Conservation (phyloP, 2,329 filamentous ascomycete genomes). For the Aureobasidium sp. region DNA sequence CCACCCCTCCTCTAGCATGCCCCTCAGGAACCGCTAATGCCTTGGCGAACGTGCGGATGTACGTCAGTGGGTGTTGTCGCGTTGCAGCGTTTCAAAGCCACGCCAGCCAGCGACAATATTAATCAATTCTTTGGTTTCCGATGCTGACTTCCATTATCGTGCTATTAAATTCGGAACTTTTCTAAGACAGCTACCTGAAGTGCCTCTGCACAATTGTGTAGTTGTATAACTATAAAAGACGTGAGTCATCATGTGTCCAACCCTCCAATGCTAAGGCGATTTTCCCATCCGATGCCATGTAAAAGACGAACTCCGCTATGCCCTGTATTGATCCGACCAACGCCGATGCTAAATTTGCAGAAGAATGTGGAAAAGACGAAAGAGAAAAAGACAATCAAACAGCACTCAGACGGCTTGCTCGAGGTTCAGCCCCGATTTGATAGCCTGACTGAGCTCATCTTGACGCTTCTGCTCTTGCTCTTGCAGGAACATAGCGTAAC, state of each 20-base stretch:
- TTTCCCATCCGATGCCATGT: slow-evolving; percentile 15
- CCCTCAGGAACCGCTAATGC: slow-evolving; percentile 6
- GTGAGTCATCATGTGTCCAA: slow-evolving; percentile 5
- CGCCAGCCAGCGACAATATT: not conserved
- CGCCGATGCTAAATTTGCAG: slow-evolving; percentile 37
- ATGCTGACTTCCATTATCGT: not conserved
- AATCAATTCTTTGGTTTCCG: not conserved
- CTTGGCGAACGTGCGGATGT: slow-evolving; percentile 8
- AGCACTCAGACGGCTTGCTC: slow-evolving; percentile 22
- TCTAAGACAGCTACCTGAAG: not conserved
- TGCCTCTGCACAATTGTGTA: not conserved
- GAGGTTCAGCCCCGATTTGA: slow-evolving; percentile 29
- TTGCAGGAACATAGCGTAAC: slow-evolving; percentile 78
- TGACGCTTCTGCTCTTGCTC: slow-evolving; percentile 66
- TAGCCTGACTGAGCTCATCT: slow-evolving; percentile 40
- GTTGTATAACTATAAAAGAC: not conserved
- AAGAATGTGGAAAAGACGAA: slow-evolving; percentile 16
- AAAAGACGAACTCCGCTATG: slow-evolving; percentile 5
- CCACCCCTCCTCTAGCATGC: slow-evolving; percentile 6
- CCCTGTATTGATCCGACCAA: slow-evolving; percentile 27
- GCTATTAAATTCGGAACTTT: not conserved
- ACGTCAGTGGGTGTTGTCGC: not conserved
- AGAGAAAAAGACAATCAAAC: not conserved
- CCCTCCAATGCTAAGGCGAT: slow-evolving; percentile 2
- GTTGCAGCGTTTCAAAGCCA: not conserved